Evolutionary conservation across 2,329 filamentous ascomycete genomes (phyloP).

Genomic region (Phoma sp.): DNA sequence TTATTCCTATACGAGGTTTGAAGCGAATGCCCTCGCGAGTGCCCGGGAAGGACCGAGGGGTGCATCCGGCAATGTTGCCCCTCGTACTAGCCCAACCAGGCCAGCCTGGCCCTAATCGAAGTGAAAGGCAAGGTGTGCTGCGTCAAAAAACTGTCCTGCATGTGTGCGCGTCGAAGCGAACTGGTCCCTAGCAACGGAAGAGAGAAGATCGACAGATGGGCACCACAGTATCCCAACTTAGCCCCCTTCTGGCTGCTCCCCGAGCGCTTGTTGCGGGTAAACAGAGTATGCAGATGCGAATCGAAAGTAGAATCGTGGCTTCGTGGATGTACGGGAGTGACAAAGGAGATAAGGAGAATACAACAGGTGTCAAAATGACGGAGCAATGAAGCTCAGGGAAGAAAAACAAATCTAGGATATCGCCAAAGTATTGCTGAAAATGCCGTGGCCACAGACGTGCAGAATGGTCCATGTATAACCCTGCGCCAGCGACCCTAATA

Average conservation of each 20-base stretch:
- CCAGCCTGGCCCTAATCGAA: constrained; percentile 10
- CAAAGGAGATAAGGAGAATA: constrained; percentile 23
- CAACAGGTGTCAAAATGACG: constrained; percentile 16
- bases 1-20: constrained; percentile 6
- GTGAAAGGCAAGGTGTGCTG: constrained; percentile 3
- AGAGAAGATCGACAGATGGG: constrained; percentile 28
- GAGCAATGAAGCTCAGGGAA: constrained; percentile 34
- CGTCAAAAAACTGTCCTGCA: constrained; percentile 29
- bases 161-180: constrained; percentile 20
- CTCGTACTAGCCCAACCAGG: constrained; percentile 4
- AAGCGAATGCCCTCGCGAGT: constrained; percentile 10
- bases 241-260: constrained; percentile 3
- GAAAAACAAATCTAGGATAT: constrained; percentile 41
- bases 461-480: constrained; percentile 11
- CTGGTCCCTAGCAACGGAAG: constrained; percentile 14
- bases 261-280: constrained; percentile 16
- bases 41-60: background rate
- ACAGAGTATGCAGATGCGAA: constrained; percentile 22
- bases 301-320: constrained; percentile 27
- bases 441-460: constrained; percentile 26
- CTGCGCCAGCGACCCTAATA: constrained; percentile 23
- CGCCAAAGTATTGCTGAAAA: constrained; percentile 27
- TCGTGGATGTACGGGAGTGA: constrained; percentile 22
- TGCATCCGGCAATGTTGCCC: background rate
- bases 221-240: constrained; percentile 17